These are phyloP conservation scores for Camelina neglecta DNA, from an alignment of 345 rosid species.

Conservation along the genomic window DNA sequence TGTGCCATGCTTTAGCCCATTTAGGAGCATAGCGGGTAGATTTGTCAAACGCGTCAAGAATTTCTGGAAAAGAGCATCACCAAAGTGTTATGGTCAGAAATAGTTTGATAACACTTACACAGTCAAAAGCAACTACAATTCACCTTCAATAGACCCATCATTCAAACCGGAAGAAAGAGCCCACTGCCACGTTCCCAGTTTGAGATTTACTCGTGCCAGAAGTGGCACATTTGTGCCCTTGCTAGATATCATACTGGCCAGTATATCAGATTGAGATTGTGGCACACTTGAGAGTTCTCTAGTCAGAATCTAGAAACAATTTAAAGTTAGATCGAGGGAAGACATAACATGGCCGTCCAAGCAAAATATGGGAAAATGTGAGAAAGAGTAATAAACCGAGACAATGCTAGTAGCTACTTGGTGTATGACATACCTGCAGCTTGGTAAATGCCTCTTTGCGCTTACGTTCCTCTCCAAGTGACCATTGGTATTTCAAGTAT, in stretches of 20 bases:
- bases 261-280: slow-evolving; percentile 57
- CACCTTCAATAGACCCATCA: slow-evolving; percentile 92
- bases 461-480: slow-evolving; percentile 95
- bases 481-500: slow-evolving; percentile 95
- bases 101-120: slow-evolving; percentile 29
- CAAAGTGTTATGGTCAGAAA: slow-evolving; percentile 8
- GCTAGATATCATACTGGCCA: slow-evolving; percentile 55
- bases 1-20: slow-evolving; percentile 99
- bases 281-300: slow-evolving; percentile 68
- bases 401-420: slow-evolving; percentile 16
- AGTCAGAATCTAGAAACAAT: slow-evolving; percentile 63
- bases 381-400: slow-evolving; percentile 21
- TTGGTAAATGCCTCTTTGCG: slow-evolving; percentile 88
- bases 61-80: slow-evolving; percentile 56
- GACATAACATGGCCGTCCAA: slow-evolving; percentile 28
- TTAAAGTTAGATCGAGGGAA: slow-evolving; percentile 32
- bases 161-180: slow-evolving; percentile 84
- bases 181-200: slow-evolving; percentile 92
- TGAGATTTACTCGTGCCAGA: slow-evolving; percentile 83
- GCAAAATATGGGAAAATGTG: slow-evolving; percentile 20
- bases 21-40: slow-evolving; percentile 80
- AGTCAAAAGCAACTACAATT: slow-evolving; percentile 28
- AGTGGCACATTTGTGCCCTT: slow-evolving; percentile 66
- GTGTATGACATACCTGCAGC: slow-evolving; percentile 67
- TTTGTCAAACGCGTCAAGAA: slow-evolving; percentile 69